Conservation (phyloP, 768 basidiomycete species). For the Neoboletus magnificus region DNA sequence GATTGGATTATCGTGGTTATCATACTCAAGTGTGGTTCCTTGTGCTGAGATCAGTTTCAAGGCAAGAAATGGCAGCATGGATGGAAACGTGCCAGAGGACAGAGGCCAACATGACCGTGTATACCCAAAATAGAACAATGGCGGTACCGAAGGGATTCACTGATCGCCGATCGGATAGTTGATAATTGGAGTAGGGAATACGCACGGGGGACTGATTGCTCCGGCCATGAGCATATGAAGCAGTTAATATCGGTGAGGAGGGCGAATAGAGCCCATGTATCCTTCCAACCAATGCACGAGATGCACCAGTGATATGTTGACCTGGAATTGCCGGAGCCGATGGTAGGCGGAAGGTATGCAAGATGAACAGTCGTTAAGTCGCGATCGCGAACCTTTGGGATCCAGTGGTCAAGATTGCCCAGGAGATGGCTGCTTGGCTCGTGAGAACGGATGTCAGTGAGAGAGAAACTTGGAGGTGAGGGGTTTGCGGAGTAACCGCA, state of each 20-base stretch:
- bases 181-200: background rate
- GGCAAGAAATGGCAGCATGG: background rate
- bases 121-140: conserved; percentile 4
- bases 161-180: background rate
- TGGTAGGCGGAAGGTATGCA: background rate
- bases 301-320: conserved; percentile 9
- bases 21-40: conserved; percentile 20
- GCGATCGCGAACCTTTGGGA: conserved; percentile 10
- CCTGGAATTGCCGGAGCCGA: conserved; percentile 15
- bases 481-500: background rate
- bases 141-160: background rate
- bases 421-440: conserved; percentile 18
- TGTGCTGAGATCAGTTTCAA: background rate
- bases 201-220: conserved; percentile 5
- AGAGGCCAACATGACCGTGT: background rate
- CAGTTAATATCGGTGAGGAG: conserved; percentile 11
- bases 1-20: conserved; percentile 7
- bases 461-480: background rate
- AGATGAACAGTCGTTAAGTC: background rate
- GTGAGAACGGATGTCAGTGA: background rate
- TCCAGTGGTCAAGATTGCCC: conserved; percentile 12
- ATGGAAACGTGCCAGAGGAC: conserved; percentile 10
- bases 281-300: conserved; percentile 17
- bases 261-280: conserved; percentile 14
- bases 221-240: conserved; percentile 5